Evolutionary conservation across 2,329 filamentous ascomycete genomes (phyloP).

Genomic region (Diaporthe vexans): DNA sequence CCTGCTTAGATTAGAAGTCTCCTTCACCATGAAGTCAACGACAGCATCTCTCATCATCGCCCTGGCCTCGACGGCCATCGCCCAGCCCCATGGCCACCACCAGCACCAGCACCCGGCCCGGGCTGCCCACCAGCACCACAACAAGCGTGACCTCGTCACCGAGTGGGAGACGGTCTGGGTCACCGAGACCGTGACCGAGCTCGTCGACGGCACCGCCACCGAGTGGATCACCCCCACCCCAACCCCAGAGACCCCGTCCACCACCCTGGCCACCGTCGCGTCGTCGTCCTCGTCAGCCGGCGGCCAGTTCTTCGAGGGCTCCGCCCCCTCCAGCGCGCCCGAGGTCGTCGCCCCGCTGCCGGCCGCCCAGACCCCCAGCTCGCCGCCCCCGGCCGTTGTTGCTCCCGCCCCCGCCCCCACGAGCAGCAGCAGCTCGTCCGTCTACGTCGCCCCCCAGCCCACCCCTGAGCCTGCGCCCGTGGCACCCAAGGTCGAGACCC

Average conservation of each 20-base stretch:
- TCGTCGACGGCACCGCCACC: constrained; percentile 64
- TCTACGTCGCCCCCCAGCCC: constrained; percentile 44
- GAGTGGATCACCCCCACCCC: constrained; percentile 56
- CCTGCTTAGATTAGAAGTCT: constrained; percentile 27
- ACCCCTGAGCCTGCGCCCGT: constrained; percentile 44
- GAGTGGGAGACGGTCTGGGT: constrained; percentile 63
- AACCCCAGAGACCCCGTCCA: constrained; percentile 42
- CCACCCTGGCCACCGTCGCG: constrained; percentile 46
- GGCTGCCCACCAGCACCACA: constrained; percentile 52
- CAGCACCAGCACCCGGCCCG: constrained; percentile 50
- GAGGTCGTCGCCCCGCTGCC: constrained; percentile 45
- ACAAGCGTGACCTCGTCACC: constrained; percentile 62
- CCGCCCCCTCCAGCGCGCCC: constrained; percentile 46
- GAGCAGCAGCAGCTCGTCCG: constrained; percentile 47
- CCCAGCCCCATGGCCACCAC: constrained; percentile 63
- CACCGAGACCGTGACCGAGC: constrained; percentile 64
- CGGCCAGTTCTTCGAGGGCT: constrained; percentile 51
- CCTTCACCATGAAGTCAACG: constrained; percentile 59
- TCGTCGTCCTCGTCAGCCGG: constrained; percentile 43
- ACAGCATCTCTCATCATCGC: constrained; percentile 53
- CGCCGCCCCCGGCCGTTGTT: constrained; percentile 1
- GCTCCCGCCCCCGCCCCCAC: constrained; percentile 45
- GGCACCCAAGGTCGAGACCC: constrained; percentile 39
- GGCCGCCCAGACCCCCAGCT: constrained; percentile 33
- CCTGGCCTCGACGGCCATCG: constrained; percentile 61